Evolutionary conservation across 768 basidiomycete species (phyloP).

Genomic region (Pisolithus marmoratus): DNA sequence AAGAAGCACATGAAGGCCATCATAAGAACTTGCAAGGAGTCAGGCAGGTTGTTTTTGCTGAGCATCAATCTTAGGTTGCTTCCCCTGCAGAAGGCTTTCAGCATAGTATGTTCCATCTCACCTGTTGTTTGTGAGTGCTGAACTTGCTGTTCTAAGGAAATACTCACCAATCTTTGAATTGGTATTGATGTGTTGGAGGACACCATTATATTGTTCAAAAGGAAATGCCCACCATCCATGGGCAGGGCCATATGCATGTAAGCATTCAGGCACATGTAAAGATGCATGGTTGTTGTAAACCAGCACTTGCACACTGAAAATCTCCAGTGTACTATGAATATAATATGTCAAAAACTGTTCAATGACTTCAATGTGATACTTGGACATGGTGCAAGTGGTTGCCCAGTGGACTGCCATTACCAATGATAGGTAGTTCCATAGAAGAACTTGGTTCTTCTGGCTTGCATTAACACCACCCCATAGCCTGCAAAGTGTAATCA

Average conservation of each 20-base stretch:
- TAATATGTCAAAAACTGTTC: background rate
- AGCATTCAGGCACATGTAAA: conserved; percentile 29
- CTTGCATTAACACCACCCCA: conserved; percentile 14
- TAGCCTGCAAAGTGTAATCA: conserved; percentile 24
- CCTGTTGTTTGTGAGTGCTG: too few species aligned
- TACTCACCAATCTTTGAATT: conserved; percentile 28
- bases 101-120: too few species aligned
- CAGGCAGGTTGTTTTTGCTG: too few species aligned
- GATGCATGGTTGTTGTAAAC: conserved; percentile 33
- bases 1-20: too few species aligned
- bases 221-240: conserved; percentile 24
- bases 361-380: background rate
- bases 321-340: background rate
- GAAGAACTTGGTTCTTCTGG: background rate
- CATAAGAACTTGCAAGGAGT: too few species aligned
- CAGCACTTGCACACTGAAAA: background rate
- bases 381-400: background rate
- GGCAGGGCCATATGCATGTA: conserved; percentile 23
- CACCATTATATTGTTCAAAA: conserved; percentile 28
- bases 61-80: too few species aligned
- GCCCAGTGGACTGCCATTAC: background rate
- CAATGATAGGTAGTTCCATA: background rate
- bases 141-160: too few species aligned
- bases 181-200: conserved; percentile 24
- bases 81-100: too few species aligned